A percentile compares a stretch with the other conserved stretches of the same genome.
Conservation (phyloP, 2,329 filamentous ascomycete genomes). For the Incumbomyces lentus region DNA sequence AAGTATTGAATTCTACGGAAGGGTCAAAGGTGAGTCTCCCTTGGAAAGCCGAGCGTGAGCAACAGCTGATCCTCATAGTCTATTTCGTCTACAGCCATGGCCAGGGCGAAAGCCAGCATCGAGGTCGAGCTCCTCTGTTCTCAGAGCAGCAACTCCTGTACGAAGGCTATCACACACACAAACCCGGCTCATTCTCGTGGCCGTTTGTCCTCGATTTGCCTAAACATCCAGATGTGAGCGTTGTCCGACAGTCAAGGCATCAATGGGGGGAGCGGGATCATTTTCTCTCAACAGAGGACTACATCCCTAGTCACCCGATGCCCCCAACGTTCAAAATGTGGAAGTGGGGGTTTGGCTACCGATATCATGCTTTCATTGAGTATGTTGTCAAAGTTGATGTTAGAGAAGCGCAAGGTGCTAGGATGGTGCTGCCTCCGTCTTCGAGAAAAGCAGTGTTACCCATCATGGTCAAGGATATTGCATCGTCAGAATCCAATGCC, state of each 20-base stretch:
- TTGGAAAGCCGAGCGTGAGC: neutral
- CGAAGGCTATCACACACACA: slow-evolving; percentile 17
- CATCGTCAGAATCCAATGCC: slow-evolving; percentile 9
- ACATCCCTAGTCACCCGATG: slow-evolving; percentile 9
- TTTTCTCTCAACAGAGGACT: slow-evolving; percentile 9
- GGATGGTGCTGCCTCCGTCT: slow-evolving; percentile 10
- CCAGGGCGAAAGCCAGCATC: slow-evolving; percentile 12
- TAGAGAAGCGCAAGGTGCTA: slow-evolving; percentile 13
- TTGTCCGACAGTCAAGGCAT: slow-evolving; percentile 9
- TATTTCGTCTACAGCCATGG: slow-evolving; percentile 14
- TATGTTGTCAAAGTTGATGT: slow-evolving; percentile 17
- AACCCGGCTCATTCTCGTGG: slow-evolving; percentile 16
- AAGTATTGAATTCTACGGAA: slow-evolving; percentile 14
- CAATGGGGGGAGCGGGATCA: slow-evolving; percentile 16
- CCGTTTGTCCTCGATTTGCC: slow-evolving; percentile 15
- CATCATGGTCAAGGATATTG: slow-evolving; percentile 14
- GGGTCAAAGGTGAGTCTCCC: slow-evolving; percentile 11
- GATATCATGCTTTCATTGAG: slow-evolving; percentile 12
- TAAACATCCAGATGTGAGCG: slow-evolving; percentile 10
- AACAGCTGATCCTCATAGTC: neutral
- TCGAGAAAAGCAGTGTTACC: slow-evolving; percentile 11
- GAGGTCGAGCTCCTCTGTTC: slow-evolving; percentile 15
- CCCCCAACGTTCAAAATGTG: slow-evolving; percentile 13
- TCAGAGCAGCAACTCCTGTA: slow-evolving; percentile 12
- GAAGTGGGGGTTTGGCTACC: slow-evolving; percentile 11